Evolutionary conservation across 768 basidiomycete species (phyloP).

Genomic region (Hypholoma sublateritium): DNA sequence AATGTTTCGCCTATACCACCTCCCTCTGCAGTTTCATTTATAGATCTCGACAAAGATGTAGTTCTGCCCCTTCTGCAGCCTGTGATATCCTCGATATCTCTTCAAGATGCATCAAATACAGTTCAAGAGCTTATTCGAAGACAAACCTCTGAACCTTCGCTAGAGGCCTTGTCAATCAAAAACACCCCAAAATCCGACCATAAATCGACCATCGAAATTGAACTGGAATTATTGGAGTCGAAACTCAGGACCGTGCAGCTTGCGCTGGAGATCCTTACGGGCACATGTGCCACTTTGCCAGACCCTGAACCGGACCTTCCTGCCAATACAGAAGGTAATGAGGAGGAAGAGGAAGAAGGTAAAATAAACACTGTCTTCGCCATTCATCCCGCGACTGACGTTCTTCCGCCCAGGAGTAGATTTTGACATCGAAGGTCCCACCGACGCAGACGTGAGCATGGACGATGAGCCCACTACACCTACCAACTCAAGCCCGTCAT

Average conservation of each 20-base stretch:
- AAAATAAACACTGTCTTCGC: neutral
- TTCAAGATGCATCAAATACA: conserved; percentile 46
- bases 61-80: conserved; percentile 71
- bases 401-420: conserved; percentile 12
- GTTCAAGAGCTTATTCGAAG: conserved; percentile 52
- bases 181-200: conserved; percentile 76
- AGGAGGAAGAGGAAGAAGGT: conserved; percentile 39
- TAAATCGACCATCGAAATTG: conserved; percentile 62
- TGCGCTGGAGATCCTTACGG: conserved; percentile 86
- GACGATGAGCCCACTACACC: conserved; percentile 40
- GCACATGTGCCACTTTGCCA: conserved; percentile 83
- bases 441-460: conserved; percentile 40
- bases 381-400: conserved; percentile 1
- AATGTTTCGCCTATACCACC: conserved; percentile 78
- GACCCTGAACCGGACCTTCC: conserved; percentile 56
- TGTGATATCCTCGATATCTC: conserved; percentile 57
- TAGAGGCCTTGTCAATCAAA: conserved; percentile 53
- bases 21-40: conserved; percentile 55
- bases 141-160: conserved; percentile 39
- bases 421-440: conserved; percentile 22
- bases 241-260: conserved; percentile 74
- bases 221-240: conserved; percentile 73
- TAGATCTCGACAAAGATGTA: conserved; percentile 73
- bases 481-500: conserved; percentile 33
- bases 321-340: conserved; percentile 38